Evolutionary conservation across 2,329 filamentous ascomycete species (phyloP).

Genomic region (Madurella fahalii): DNA sequence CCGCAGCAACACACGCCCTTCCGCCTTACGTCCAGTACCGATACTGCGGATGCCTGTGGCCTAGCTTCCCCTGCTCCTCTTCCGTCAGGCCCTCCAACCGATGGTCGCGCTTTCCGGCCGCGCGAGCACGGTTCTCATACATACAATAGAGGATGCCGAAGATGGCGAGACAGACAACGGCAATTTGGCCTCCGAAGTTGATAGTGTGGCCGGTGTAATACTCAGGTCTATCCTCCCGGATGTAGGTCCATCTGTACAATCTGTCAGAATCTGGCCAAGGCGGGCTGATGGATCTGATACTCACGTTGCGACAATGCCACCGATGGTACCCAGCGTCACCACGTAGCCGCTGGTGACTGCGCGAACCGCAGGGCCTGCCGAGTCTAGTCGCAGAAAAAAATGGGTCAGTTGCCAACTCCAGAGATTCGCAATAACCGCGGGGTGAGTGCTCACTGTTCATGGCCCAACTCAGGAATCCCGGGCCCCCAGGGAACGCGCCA

Average conservation of each 20-base stretch:
- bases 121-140: slow-evolving; percentile 49
- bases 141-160: slow-evolving; percentile 50
- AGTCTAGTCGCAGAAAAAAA: slow-evolving; percentile 34
- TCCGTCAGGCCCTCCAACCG: slow-evolving; percentile 47
- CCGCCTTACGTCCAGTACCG: slow-evolving; percentile 46
- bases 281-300: slow-evolving; percentile 19
- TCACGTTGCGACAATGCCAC: slow-evolving; percentile 54
- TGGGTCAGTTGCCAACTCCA: not conserved
- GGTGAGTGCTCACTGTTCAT: slow-evolving; percentile 44
- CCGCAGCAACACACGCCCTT: too few relatives aligned
- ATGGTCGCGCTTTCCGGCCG: slow-evolving; percentile 44
- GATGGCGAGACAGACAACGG: slow-evolving; percentile 40
- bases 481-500: slow-evolving; percentile 55
- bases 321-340: slow-evolving; percentile 51
- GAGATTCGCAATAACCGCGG: slow-evolving; percentile 15
- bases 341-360: slow-evolving; percentile 55
- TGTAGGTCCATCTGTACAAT: slow-evolving; percentile 47
- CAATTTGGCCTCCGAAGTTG: slow-evolving; percentile 50
- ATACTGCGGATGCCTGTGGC: slow-evolving; percentile 52
- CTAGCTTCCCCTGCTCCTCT: slow-evolving; percentile 44
- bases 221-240: slow-evolving; percentile 41
- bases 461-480: slow-evolving; percentile 55
- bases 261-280: slow-evolving; percentile 7
- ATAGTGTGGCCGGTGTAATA: slow-evolving; percentile 52
- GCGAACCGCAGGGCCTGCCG: slow-evolving; percentile 51